phyloP scores from a whole-genome alignment of 2,329 filamentous ascomycete species.

The Ophiognomonia clavigignenti-juglandacearum region DNA sequence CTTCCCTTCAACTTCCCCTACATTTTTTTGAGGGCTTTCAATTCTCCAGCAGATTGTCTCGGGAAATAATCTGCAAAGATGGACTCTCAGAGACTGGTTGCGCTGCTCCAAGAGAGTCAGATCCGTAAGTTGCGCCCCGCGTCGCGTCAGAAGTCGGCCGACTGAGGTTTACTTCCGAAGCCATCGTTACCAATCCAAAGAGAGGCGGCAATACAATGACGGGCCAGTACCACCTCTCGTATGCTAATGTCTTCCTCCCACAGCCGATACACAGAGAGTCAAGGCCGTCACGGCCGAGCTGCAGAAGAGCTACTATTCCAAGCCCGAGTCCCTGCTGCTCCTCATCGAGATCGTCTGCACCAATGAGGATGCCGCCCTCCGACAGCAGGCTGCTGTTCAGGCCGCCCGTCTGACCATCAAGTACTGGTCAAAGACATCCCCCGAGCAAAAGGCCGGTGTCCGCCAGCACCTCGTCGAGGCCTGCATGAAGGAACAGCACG shows the following conservation, averaged over 20 bases:
- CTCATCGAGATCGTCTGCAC: constrained; percentile 85
- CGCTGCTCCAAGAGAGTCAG: constrained; percentile 82
- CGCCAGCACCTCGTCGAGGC: constrained; percentile 80
- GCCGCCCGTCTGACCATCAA: constrained; percentile 75
- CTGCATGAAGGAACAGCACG: constrained; percentile 72
- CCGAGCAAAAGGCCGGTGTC: constrained; percentile 72
- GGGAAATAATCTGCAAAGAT: constrained; percentile 37
- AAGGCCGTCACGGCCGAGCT: constrained; percentile 87
- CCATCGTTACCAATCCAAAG: not conserved
- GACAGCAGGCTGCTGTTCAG: constrained; percentile 90
- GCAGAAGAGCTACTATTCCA: constrained; percentile 88
- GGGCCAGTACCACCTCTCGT: constrained; percentile 16
- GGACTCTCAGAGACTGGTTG: constrained; percentile 79
- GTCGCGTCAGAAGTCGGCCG: not conserved
- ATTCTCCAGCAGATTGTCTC: not conserved
- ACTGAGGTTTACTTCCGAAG: not conserved
- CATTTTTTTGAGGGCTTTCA: constrained; percentile 1
- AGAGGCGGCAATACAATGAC: not conserved
- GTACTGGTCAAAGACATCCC: constrained; percentile 75
- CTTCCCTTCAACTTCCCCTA: not conserved
- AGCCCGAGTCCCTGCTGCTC: constrained; percentile 76
- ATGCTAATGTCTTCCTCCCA: constrained; percentile 27
- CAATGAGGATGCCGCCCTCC: constrained; percentile 66
- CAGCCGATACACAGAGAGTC: constrained; percentile 83
- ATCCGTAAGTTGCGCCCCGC: constrained; percentile 60